These are phyloP conservation scores for Floccularia luteovirens DNA, from an alignment of 768 basidiomycete genomes.

Conservation along the genomic window DNA sequence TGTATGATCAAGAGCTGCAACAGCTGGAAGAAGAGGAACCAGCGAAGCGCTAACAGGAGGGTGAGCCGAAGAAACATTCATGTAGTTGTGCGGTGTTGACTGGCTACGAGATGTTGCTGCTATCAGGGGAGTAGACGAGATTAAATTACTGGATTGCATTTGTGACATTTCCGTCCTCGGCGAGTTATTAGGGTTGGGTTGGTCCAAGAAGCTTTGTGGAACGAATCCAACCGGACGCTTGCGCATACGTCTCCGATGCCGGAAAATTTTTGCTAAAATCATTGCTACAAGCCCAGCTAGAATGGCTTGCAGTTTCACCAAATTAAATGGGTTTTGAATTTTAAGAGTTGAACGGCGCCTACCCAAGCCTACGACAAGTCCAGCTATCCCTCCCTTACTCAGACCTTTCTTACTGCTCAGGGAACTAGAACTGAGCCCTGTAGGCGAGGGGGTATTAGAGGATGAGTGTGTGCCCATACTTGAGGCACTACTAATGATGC, in stretches of 20 bases:
- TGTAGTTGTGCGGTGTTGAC: neutral
- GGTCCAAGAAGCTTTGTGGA: constrained; percentile 1
- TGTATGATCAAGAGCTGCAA: neutral
- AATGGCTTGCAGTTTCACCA: neutral
- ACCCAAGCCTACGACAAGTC: constrained; percentile 10
- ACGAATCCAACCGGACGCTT: constrained; percentile 11
- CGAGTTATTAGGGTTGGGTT: neutral
- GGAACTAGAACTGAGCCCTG: too few species aligned
- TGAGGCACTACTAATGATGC: too few species aligned
- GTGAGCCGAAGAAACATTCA: neutral
- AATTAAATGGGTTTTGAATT: too few species aligned
- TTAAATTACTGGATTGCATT: constrained; percentile 1
- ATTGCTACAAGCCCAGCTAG: neutral
- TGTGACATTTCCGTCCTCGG: neutral
- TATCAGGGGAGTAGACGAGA: neutral
- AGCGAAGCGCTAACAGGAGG: neutral
- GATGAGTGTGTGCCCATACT: too few species aligned
- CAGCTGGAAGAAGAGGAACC: neutral
- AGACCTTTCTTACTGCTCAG: constrained; percentile 8
- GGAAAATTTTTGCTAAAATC: neutral
- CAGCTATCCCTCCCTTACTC: constrained; percentile 12
- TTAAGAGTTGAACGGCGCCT: neutral
- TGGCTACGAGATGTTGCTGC: neutral
- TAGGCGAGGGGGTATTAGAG: too few species aligned
- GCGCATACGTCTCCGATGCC: neutral